Conservation (phyloP, 1,284 basidiomycete genomes). For the Cystobasidium sp. region DNA sequence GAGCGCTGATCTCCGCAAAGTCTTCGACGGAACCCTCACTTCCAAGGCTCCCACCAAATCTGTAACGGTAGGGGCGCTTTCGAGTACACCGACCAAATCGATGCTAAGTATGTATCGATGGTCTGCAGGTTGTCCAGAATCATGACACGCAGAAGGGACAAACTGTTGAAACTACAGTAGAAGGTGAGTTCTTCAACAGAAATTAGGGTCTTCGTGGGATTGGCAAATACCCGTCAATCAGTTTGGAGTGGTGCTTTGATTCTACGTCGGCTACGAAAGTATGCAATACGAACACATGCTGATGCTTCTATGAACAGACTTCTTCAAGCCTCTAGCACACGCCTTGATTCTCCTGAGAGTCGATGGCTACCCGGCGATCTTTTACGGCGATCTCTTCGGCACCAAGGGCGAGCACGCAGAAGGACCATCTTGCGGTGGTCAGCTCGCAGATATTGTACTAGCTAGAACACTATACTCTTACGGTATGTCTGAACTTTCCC, state of each 20-base stretch:
- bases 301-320: slow-evolving; percentile 50
- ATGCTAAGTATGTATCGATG: neutral
- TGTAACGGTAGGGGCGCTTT: slow-evolving; percentile 59
- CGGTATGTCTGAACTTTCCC: slow-evolving; percentile 47
- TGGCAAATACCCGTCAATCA: too few relatives aligned
- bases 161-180: slow-evolving; percentile 39
- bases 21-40: slow-evolving; percentile 65
- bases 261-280: too few relatives aligned
- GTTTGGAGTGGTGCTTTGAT: too few relatives aligned
- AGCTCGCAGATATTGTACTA: slow-evolving; percentile 44
- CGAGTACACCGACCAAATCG: too few relatives aligned
- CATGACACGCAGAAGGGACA: slow-evolving; percentile 61
- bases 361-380: slow-evolving; percentile 88
- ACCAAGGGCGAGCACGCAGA: slow-evolving; percentile 58
- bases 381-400: slow-evolving; percentile 83
- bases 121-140: slow-evolving; percentile 42
- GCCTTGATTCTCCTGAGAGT: slow-evolving; percentile 80
- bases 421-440: slow-evolving; percentile 60
- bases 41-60: slow-evolving; percentile 64
- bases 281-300: neutral
- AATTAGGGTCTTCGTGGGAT: too few relatives aligned
- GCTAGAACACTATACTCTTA: slow-evolving; percentile 63
- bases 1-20: slow-evolving; percentile 57
- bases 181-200: neutral
- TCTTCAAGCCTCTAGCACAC: slow-evolving; percentile 70